Evolutionary conservation across 495 filamentous ascomycete species (phyloP).

Genomic region (Xylaria nigripes): DNA sequence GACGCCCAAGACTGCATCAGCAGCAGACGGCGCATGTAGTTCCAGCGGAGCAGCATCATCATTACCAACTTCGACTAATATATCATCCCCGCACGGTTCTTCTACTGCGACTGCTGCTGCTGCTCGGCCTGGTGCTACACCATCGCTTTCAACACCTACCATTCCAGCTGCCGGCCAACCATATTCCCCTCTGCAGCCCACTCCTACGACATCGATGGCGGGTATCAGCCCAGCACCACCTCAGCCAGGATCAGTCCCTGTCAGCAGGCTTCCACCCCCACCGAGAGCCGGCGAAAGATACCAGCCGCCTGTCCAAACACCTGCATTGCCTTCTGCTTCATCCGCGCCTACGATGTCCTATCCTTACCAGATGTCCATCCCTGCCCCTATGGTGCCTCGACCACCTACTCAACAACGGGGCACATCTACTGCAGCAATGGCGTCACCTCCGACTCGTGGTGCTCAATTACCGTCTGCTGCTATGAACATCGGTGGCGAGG

Average conservation of each 20-base stretch:
- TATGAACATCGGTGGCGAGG: not conserved
- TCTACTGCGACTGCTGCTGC: slow-evolving; percentile 38
- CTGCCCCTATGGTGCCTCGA: slow-evolving; percentile 26
- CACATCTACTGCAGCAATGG: slow-evolving; percentile 25
- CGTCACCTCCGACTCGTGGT: slow-evolving; percentile 14
- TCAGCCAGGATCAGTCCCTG: slow-evolving; percentile 51
- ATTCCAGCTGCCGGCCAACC: slow-evolving; percentile 13
- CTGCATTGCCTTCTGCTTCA: slow-evolving; percentile 15
- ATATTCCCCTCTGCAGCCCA: slow-evolving; percentile 22
- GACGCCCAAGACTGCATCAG: slow-evolving; percentile 41
- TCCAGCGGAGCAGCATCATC: slow-evolving; percentile 13
- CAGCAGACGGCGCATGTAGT: slow-evolving; percentile 5
- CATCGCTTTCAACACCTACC: slow-evolving; percentile 31
- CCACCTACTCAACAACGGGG: slow-evolving; percentile 28
- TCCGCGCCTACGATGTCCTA: slow-evolving; percentile 20
- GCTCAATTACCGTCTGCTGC: slow-evolving; percentile 7
- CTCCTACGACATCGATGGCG: slow-evolving; percentile 23
- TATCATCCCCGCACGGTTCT: slow-evolving; percentile 27
- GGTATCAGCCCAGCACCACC: slow-evolving; percentile 44
- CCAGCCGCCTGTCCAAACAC: slow-evolving; percentile 25
- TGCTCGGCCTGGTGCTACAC: slow-evolving; percentile 37
- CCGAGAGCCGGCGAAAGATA: slow-evolving; percentile 43
- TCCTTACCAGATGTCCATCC: slow-evolving; percentile 37
- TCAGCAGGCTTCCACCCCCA: slow-evolving; percentile 42
- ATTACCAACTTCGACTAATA: slow-evolving; percentile 24